Evolutionary conservation across 345 rosid species (phyloP).

Genomic region (Euclidium syriacum): DNA sequence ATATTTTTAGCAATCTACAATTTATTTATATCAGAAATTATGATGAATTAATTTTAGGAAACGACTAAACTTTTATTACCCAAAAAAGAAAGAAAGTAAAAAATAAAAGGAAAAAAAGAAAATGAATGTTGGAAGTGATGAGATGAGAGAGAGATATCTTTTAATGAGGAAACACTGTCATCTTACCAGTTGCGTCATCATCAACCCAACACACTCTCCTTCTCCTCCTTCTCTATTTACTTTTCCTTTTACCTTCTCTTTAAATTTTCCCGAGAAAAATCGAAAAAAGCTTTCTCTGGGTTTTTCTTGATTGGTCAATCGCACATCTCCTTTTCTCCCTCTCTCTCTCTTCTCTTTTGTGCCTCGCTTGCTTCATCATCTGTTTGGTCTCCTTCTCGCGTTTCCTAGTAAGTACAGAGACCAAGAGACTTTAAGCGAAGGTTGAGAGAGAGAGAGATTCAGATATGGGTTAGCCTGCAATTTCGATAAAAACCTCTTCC

Average conservation of each 20-base stretch:
- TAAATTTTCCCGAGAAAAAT: slow-evolving; percentile 1
- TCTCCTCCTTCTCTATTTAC: background rate
- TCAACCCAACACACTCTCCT: slow-evolving; percentile 28
- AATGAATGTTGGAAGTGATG: slow-evolving; percentile 41
- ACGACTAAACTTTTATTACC: background rate
- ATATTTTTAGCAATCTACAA: no score
- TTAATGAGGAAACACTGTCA: slow-evolving; percentile 50
- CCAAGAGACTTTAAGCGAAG: background rate
- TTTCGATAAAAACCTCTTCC: background rate
- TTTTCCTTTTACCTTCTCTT: slow-evolving; percentile 5
- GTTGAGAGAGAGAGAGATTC: background rate
- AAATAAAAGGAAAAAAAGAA: background rate
- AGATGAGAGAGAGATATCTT: slow-evolving; percentile 43
- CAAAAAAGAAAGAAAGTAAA: slow-evolving; percentile 10
- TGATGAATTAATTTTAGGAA: background rate
- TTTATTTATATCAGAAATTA: no score
- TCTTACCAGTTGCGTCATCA: slow-evolving; percentile 35
- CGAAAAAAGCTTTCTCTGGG: slow-evolving; percentile 26
- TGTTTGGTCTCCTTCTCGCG: slow-evolving; percentile 26
- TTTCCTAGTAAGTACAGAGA: background rate
- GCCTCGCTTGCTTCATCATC: slow-evolving; percentile 16
- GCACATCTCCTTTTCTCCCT: slow-evolving; percentile 7
- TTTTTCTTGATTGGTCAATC: slow-evolving; percentile 34
- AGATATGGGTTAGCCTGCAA: slow-evolving; percentile 28
- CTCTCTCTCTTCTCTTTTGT: background rate